Base-by-base conservation (phyloP, 805 yeast genomes). In the Debaryomyces tyrocola region DNA sequence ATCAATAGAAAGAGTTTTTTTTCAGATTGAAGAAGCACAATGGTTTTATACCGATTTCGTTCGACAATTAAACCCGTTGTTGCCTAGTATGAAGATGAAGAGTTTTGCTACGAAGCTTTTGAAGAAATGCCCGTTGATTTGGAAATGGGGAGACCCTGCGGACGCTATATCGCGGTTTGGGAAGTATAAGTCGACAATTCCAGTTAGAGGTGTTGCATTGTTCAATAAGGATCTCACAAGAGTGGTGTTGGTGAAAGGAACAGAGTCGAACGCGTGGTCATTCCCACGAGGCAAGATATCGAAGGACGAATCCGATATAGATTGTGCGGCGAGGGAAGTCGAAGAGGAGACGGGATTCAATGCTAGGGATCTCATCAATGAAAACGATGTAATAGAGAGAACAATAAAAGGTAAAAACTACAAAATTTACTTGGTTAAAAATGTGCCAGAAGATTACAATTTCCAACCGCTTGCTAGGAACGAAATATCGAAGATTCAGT, bases 231-330 rank as follows among this genome's bases (percentile, higher is more conserved):
- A 77, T 29, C 63, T 90, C 70, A 79, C 83, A 46, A 89, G 87
- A 59, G 72, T 89, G 9, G 61, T 95, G 24, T 69, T 94, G 52
- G 96, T 94, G 4, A 84, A 88, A 60, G 97, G 97, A 4, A 83
- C 84, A 41, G 95, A 88, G 52, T 79, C 90, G 10, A 67, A 71
- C 28, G 69, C 86, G 1, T 94, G 98, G 98, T 87, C 96, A 6
- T 94, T 94, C 59, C 99, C 99, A 5, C 76, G 96, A 63, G 99
- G 99, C 5, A 94, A 94, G 66, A 94, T 94, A 47, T 88, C 95
- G 33, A 91, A 94, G 62, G 95, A 85, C 60, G 99, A 94, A 70
- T 73, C 83, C 12, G 99, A 94, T 64, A 77, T 82, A 5, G 83
- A 80, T 44, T 95, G 99, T 70, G 97, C 98, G 4, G 67, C 89